Conservation (phyloP, 306 rosid species). For the Pterocarpus macrocarpus region DNA sequence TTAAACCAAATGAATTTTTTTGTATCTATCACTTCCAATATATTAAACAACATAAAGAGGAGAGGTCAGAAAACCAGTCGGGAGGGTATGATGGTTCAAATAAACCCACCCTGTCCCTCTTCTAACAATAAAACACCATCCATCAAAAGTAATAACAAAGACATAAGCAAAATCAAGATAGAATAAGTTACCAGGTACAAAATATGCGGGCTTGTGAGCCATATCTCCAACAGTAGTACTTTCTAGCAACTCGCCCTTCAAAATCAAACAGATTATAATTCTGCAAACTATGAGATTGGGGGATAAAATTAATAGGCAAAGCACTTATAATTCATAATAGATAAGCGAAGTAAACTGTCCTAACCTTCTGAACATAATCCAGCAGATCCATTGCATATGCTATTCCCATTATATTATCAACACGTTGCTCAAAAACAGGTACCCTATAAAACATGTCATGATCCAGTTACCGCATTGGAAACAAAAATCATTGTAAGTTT, state of each 20-base stretch:
- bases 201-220: conserved; percentile 99
- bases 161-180: conserved; percentile 41
- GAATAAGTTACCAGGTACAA: conserved; percentile 88
- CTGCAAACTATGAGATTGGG: conserved; percentile 69
- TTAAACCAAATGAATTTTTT: background rate
- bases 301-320: conserved; percentile 55
- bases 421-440: conserved; percentile 99
- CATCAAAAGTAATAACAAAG: conserved; percentile 4
- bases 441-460: conserved; percentile 63
- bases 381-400: conserved; percentile 99
- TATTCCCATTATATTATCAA: conserved; percentile 96
- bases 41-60: background rate
- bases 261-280: conserved; percentile 72
- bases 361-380: conserved; percentile 89
- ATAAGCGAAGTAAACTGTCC: conserved; percentile 44
- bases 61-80: background rate
- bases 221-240: conserved; percentile 85
- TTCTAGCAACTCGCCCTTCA: conserved; percentile 96
- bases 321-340: conserved; percentile 43
- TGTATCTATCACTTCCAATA: background rate
- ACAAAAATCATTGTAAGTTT: conserved; percentile 10
- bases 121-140: conserved; percentile 16
- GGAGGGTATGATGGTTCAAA: background rate
- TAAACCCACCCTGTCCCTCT: conserved; percentile 9
- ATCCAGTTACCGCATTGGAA: background rate